Base-by-base conservation (phyloP, 73 alveolate genomes). In the Urostyla sp. region DNA sequence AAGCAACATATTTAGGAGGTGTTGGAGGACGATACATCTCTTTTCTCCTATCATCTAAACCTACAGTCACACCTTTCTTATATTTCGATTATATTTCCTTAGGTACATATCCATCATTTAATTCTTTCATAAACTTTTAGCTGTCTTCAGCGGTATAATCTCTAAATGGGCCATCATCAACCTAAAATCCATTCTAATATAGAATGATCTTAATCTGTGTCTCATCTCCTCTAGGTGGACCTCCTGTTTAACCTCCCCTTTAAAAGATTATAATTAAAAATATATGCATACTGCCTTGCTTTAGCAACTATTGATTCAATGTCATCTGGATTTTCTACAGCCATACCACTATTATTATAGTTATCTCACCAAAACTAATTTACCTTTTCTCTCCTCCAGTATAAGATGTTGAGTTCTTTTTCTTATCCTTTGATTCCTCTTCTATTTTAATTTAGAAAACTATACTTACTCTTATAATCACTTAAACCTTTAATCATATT, bases 1-100 rank as follows among this genome's bases (percentile, higher is more conserved):
- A 91, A 31, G 93, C 94, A 18, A 87, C 90, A 73, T 91, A 91
- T 50, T 90, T 83, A 7, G 97, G 97, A 10, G 97, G 97, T 52
- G 97, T 85, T 6, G 97, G 97, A 8, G 94, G 94, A 23, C 85
- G 80, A 67, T 82, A 91, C 27, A 69, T 84, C 36, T 91, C 93
- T 35, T 46, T 23, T 52, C 90, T 87, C 40, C 72, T 87, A 59
- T 91, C 97, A 34, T 87, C 97, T 0, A 91, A 55, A 15, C 90
- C 73, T 0, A 91, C 97, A 75, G 85, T 84, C 16, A 85, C 84
- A n/a, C 91, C 88, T 34, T 86, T 36, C 5, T 80, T 88, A 72
- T 79, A 90, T 54, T 91, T 81, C 34, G 51, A 82, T 61, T 88
- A 67, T 26, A 91, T 44, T 48, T 66, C 90, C 49, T 36, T 72